phyloP scores from a whole-genome alignment of 306 rosid species.

The Dalbergia cultrata region DNA sequence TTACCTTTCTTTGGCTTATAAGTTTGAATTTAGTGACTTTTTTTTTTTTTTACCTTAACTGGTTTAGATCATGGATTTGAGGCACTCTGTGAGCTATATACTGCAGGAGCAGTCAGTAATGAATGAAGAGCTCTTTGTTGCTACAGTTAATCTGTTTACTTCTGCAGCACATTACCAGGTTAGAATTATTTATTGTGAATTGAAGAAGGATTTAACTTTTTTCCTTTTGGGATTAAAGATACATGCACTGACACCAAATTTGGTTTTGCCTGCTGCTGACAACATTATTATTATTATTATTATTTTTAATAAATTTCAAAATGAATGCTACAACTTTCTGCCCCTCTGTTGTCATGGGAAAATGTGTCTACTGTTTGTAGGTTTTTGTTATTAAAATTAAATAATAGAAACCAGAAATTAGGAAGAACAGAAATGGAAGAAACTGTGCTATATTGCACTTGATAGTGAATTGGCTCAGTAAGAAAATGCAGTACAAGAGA shows the following conservation, averaged over 20 bases:
- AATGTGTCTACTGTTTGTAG: neutral
- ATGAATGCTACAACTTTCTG: neutral
- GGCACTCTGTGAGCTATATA: slow-evolving; percentile 64
- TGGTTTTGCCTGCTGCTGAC: slow-evolving; percentile 17
- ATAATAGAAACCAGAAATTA: too few relatives aligned
- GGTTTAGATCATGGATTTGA: slow-evolving; percentile 73
- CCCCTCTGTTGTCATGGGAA: slow-evolving; percentile 11
- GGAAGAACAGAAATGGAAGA: too few relatives aligned
- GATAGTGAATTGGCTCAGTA: too few relatives aligned
- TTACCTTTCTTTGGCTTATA: slow-evolving; percentile 26
- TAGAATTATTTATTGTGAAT: slow-evolving; percentile 33
- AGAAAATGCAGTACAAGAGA: too few relatives aligned
- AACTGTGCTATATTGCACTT: too few relatives aligned
- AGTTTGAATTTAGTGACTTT: slow-evolving; percentile 27
- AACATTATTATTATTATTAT: neutral
- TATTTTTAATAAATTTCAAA: neutral
- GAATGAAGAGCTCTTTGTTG: slow-evolving; percentile 86
- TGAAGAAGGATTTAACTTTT: neutral
- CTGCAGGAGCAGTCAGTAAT: slow-evolving; percentile 65
- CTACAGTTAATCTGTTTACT: slow-evolving; percentile 72
- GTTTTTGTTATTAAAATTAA: neutral
- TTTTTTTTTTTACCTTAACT: slow-evolving; percentile 39
- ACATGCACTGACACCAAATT: slow-evolving; percentile 5
- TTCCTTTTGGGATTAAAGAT: neutral
- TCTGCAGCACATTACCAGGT: slow-evolving; percentile 92